Evolutionary conservation across 129 eudicot species (phyloP), one percentile per base, ranked within the genome.

Genomic region (Centella asiatica): DNA sequence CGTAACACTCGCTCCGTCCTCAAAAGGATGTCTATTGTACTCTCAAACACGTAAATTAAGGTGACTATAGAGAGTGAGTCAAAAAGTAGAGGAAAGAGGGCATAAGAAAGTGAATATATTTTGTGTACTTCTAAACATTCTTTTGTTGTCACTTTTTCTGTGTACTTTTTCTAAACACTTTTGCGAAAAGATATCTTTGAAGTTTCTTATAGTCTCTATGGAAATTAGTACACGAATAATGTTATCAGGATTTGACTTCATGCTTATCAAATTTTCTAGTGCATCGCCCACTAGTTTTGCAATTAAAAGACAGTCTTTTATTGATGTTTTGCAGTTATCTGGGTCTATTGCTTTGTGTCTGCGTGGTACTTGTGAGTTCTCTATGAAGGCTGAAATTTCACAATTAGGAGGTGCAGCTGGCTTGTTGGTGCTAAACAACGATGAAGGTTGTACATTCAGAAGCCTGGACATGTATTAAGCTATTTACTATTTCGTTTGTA

Each of bases 301-400:
- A n/a, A n/a, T n/a, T n/a, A n/a, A 48, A 26, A 45, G 37, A 57
- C 45, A 46, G 5, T 78, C 53, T 58, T 34, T 32, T 47, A 49
- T 34, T 11, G 13, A 6, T 36, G 26, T 71, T 60, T 56, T 80
- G 72, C 76, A 92, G 99, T 44, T 87, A 78, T 69, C 77, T 52
- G 88, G 87, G 40, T 81, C 77, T 69, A 74, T 83, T 50, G 88
- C 79, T 17, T 57, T 92, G 72, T 87, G 76, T 51, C 56, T 29
- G 15, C 90, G 99, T 24, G 99, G 99, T 74, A 90, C 76, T 55
- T 92, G 99, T 74, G 84, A 76, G 31, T 92, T 79, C 68, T 73
- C 79, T 52, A 40, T 65, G 22, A 92, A 84, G 74, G 99, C 99
- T 39, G 60, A 79, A 74, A 48, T 77, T 72, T 92, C 96, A 42